Evolutionary conservation across 2,329 filamentous ascomycete species (phyloP), one percentile per base, ranked within the genome.

Genomic region (Aureobasidium uvarum): DNA sequence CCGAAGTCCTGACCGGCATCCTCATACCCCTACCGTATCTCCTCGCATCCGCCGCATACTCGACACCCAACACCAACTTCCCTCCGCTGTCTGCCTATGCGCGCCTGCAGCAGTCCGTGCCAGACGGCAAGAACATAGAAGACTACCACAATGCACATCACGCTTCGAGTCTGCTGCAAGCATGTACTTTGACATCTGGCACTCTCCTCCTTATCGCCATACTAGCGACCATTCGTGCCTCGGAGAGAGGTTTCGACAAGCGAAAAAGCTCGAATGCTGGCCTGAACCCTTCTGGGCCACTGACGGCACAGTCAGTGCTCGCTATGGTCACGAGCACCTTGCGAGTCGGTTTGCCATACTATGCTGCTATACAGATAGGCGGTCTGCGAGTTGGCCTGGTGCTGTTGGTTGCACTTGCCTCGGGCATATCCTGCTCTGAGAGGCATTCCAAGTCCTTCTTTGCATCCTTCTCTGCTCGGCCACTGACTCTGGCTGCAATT

Each of bases 301-400:
- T 63, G 39, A 66, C 38, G 4, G n/a, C 41, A 25, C 39, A 20
- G 6, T 54, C 66, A 13, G 20, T 56, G 1, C 16, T 23, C 3
- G 50, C 54, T 20, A 45, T 66, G 52, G 25, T 64, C 25, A 62
- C 51, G 18, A 68, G 60, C 38, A 41, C 68, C 1, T 20, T 74
- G 33, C 69, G 69, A 50, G 67, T 74, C 14, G 74, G 70, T 10
- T 70, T 87, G 36, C 85, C 85, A 0, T 83, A 85, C 70, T 86
- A 84, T 70, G 82, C 84, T 10, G 74, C 82, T 0, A 77, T 84
- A 68, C 80, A 85, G 65, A 72, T 86, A 14, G 85, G 84, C 10
- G 83, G 82, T 14, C 78, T 81, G 65, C 76, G 81, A 62, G 81
- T 82, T n/a, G 81, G 82, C 13, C 73, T 85, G n/a, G 68, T 81